Evolutionary conservation across 345 rosid species (phyloP).

Genomic region (Isatis tinctoria): DNA sequence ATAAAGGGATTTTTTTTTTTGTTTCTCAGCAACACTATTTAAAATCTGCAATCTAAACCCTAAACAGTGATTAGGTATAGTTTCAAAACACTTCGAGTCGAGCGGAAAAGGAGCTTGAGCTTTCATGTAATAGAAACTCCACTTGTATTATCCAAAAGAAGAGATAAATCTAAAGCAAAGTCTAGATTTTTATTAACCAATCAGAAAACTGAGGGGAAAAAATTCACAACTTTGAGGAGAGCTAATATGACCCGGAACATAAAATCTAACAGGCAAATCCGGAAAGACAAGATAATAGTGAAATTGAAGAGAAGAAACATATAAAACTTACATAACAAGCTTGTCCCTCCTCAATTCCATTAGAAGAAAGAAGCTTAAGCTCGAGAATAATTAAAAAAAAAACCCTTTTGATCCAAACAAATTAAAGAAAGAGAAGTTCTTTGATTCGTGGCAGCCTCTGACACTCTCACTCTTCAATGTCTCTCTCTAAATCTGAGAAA

Average conservation of each 20-base stretch:
- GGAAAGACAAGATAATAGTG: not conserved
- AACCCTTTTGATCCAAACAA: constrained; percentile 5
- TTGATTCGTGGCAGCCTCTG: not conserved
- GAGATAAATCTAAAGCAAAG: constrained; percentile 5
- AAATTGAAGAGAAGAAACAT: not conserved
- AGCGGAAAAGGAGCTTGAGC: not conserved
- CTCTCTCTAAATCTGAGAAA: constrained; percentile 28
- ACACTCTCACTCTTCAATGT: constrained; percentile 12
- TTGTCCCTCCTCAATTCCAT: constrained; percentile 67
- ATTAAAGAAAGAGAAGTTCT: not conserved
- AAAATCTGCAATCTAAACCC: not conserved
- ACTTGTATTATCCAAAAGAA: not conserved
- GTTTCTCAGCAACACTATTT: not conserved
- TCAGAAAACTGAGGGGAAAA: not conserved
- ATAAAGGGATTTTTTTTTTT: not conserved
- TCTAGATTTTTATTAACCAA: constrained; percentile 13
- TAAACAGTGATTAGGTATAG: not conserved
- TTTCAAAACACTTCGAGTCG: not conserved
- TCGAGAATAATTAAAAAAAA: not conserved
- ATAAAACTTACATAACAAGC: constrained; percentile 45
- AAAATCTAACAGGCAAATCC: not conserved
- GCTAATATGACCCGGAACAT: constrained; percentile 14
- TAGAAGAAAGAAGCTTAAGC: constrained; percentile 18
- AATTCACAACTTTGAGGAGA: not conserved
- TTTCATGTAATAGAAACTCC: not conserved